These are phyloP conservation scores for Penicillium sp. DNA, from an alignment of 2,329 filamentous ascomycete genomes.

Conservation along the genomic window DNA sequence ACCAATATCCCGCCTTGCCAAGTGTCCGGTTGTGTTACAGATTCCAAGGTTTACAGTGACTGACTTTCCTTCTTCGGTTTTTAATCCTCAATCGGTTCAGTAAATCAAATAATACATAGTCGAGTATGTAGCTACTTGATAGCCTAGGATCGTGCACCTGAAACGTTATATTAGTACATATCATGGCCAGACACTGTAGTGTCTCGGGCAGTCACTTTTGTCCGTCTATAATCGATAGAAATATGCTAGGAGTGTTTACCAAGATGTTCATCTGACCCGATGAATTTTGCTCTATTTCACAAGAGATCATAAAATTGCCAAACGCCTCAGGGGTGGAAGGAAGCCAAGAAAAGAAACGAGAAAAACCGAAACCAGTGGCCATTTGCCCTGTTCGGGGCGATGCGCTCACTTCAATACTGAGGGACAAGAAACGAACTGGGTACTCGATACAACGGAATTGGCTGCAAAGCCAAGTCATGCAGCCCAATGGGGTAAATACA, in stretches of 20 bases:
- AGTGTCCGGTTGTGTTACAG: too few relatives aligned
- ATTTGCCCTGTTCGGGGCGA: constrained; percentile 19
- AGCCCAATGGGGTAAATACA: constrained; percentile 17
- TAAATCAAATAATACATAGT: too few relatives aligned
- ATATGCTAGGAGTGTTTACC: background rate
- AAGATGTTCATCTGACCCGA: constrained; percentile 9
- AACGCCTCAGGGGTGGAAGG: constrained; percentile 28
- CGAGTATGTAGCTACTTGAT: too few relatives aligned
- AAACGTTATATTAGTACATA: too few relatives aligned
- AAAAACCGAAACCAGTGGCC: constrained; percentile 21
- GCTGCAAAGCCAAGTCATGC: constrained; percentile 4
- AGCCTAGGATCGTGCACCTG: too few relatives aligned
- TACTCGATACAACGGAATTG: constrained; percentile 29
- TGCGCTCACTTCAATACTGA: constrained; percentile 30
- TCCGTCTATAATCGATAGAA: background rate
- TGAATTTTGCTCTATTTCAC: constrained; percentile 30
- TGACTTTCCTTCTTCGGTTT: too few relatives aligned
- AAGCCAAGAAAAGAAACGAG: constrained; percentile 10
- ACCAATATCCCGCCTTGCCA: too few relatives aligned
- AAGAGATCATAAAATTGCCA: constrained; percentile 21
- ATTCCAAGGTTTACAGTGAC: too few relatives aligned
- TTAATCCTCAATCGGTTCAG: too few relatives aligned
- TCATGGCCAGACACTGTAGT: too few relatives aligned
- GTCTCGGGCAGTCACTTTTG: too few relatives aligned
- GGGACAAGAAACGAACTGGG: constrained; percentile 29